phyloP scores from a whole-genome alignment of 495 filamentous ascomycete species.

The Daldinia grandis region DNA sequence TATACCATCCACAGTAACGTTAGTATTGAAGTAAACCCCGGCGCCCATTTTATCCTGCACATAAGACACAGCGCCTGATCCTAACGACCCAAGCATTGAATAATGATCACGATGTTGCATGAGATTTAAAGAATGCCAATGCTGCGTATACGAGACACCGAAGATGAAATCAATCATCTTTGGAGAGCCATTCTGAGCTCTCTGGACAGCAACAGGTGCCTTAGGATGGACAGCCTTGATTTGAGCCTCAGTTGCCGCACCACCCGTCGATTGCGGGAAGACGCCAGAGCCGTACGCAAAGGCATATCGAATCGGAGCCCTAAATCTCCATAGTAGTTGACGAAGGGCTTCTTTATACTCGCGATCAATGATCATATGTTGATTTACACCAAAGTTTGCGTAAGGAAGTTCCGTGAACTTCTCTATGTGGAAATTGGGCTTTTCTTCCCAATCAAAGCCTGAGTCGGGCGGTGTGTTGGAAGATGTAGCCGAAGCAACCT shows the following conservation, averaged over 20 bases:
- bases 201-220: conserved; percentile 76
- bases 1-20: conserved; percentile 93
- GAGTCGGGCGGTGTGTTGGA: conserved; percentile 31
- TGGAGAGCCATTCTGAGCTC: conserved; percentile 81
- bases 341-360: conserved; percentile 92
- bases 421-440: conserved; percentile 76
- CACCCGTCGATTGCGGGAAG: conserved; percentile 77
- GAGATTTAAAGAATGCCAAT: conserved; percentile 95
- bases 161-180: conserved; percentile 99
- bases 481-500: conserved; percentile 6
- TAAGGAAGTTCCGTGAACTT: conserved; percentile 88
- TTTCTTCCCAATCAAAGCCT: conserved; percentile 75
- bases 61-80: conserved; percentile 80
- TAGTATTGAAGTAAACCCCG: conserved; percentile 97
- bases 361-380: conserved; percentile 91
- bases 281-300: conserved; percentile 98
- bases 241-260: conserved; percentile 58
- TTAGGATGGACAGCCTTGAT: conserved; percentile 75
- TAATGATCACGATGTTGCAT: conserved; percentile 91
- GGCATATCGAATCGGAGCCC: conserved; percentile 91
- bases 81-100: conserved; percentile 82
- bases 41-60: conserved; percentile 91
- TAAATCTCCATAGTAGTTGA: conserved; percentile 90
- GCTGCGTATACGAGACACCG: conserved; percentile 91
- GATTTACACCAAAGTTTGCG: conserved; percentile 90